Evolutionary conservation across 2,329 filamentous ascomycete species (phyloP).

Genomic region (Penicillium crustosum): DNA sequence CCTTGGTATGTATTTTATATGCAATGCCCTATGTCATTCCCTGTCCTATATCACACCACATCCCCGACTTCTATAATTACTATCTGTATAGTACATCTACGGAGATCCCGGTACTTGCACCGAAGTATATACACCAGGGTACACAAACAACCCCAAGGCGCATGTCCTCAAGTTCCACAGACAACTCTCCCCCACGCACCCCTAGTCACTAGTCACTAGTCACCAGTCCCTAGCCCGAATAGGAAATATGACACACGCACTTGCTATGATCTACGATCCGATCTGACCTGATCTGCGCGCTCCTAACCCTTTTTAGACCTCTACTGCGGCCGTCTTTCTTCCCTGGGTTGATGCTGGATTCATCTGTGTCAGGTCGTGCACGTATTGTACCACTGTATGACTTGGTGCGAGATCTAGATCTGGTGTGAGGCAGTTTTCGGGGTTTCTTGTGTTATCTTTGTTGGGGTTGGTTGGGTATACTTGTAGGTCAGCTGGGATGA

Average conservation of each 20-base stretch:
- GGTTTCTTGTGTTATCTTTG: background rate
- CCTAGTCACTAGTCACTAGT: background rate
- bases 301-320: background rate
- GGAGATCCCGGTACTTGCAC: background rate
- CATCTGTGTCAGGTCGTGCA: background rate
- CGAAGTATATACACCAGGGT: background rate
- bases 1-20: background rate
- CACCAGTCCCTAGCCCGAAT: background rate
- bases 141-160: background rate
- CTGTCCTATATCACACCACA: background rate
- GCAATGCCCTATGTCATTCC: background rate
- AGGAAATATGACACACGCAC: background rate
- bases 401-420: slow-evolving; percentile 1
- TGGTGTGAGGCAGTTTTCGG: background rate
- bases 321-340: background rate
- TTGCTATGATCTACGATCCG: background rate
- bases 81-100: background rate
- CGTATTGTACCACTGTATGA: background rate
- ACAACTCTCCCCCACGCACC: background rate
- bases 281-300: background rate
- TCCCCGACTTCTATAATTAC: background rate
- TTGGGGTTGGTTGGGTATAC: background rate
- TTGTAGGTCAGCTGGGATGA: background rate
- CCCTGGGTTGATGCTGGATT: background rate
- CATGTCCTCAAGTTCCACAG: background rate